Conservation (phyloP, 1,284 basidiomycete species). For the Malassezia arunalokei region DNA sequence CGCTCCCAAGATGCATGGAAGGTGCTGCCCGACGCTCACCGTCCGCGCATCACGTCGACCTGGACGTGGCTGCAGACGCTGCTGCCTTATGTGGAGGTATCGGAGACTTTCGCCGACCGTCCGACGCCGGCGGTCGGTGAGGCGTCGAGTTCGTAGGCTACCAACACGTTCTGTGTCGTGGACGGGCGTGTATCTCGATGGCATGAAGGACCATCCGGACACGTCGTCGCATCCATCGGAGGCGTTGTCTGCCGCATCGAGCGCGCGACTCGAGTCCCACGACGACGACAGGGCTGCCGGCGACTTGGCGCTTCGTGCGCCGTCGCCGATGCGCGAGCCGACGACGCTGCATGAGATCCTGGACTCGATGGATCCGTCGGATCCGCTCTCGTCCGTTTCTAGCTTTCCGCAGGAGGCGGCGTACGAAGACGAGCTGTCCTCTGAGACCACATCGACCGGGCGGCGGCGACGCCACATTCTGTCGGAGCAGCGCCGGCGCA, state of each 20-base stretch:
- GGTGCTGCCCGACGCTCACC: neutral
- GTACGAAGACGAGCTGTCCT: neutral
- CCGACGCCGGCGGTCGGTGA: no score
- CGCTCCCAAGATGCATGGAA: constrained; percentile 13
- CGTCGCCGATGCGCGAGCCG: no score
- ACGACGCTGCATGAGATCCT: neutral
- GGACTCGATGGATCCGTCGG: neutral
- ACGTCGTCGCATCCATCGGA: no score
- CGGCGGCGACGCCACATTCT: constrained; percentile 13
- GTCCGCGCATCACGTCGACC: constrained; percentile 1
- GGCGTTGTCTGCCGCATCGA: no score
- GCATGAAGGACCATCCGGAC: no score
- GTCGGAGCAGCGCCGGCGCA: constrained; percentile 37
- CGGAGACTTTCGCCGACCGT: neutral
- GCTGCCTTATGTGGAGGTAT: neutral
- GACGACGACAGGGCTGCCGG: no score
- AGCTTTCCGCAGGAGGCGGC: neutral
- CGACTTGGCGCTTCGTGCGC: no score
- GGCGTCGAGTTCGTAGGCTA: no score
- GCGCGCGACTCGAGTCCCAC: no score
- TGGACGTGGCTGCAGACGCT: neutral
- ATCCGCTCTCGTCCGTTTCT: neutral
- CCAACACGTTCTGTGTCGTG: no score
- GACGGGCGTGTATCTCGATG: no score
- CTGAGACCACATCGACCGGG: neutral